phyloP scores from a whole-genome alignment of 441 rosid species.

The Erysimum cheiri region DNA sequence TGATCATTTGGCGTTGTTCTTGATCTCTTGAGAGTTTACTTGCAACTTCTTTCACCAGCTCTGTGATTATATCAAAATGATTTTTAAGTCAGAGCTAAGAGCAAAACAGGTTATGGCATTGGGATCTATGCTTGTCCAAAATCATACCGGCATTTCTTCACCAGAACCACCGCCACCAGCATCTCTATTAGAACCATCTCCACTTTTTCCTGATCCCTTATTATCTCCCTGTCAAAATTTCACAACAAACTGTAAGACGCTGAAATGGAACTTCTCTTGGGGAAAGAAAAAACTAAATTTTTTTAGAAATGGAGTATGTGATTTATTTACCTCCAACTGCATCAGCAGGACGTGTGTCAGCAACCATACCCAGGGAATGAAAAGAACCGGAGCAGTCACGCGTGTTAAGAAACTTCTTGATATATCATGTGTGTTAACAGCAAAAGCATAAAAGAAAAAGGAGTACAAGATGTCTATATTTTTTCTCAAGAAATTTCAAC shows the following conservation, averaged over 20 bases:
- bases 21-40: conserved; percentile 58
- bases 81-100: conserved; percentile 31
- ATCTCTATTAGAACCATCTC: conserved; percentile 72
- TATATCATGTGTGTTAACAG: neutral
- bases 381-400: conserved; percentile 20
- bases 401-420: neutral
- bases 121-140: conserved; percentile 7
- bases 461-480: neutral
- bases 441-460: neutral
- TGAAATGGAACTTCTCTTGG: conserved; percentile 9
- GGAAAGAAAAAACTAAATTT: neutral
- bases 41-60: conserved; percentile 42
- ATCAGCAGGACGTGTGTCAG: conserved; percentile 24
- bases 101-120: neutral
- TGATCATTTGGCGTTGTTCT: conserved; percentile 62
- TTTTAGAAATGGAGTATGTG: neutral
- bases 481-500: neutral
- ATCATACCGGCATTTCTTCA: conserved; percentile 64
- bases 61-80: conserved; percentile 31
- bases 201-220: conserved; percentile 77
- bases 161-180: conserved; percentile 56
- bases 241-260: conserved; percentile 24
- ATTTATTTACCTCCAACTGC: conserved; percentile 68
- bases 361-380: conserved; percentile 35
- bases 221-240: conserved; percentile 68